These are phyloP conservation scores for Telfairia occidentalis DNA, from an alignment of 331 rosid species.

Conservation along the genomic window DNA sequence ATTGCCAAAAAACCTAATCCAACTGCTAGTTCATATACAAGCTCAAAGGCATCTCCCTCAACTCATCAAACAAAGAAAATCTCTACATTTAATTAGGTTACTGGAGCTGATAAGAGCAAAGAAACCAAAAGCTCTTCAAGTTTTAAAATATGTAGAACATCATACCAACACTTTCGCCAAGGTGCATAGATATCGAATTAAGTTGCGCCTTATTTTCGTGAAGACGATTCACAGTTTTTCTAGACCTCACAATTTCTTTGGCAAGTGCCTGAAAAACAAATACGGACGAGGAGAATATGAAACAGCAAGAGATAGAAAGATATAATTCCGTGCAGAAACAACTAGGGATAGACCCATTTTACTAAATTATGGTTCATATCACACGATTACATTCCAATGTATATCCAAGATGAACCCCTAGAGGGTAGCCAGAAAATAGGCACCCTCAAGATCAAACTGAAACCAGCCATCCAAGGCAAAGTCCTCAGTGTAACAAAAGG, in stretches of 20 bases:
- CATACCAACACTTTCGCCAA: conserved; percentile 48
- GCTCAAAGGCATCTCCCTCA: background rate
- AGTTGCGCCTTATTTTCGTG: conserved; percentile 42
- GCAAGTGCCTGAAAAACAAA: conserved; percentile 32
- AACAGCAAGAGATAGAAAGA: background rate
- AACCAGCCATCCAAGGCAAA: background rate
- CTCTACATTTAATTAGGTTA: background rate
- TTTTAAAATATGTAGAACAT: background rate
- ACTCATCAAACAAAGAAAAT: background rate
- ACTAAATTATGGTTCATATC: background rate
- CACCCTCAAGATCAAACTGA: background rate
- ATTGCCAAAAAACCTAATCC: background rate
- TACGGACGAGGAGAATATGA: background rate
- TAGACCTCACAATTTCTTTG: conserved; percentile 38
- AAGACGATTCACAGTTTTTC: conserved; percentile 39
- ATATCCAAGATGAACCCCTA: background rate
- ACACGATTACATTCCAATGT: background rate
- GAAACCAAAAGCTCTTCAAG: background rate
- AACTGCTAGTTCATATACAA: background rate
- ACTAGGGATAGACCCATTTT: background rate
- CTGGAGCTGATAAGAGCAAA: background rate
- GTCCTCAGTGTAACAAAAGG: background rate
- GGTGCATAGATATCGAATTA: conserved; percentile 50
- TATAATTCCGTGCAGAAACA: background rate
- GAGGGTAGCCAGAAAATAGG: background rate